A percentile compares a stretch with the other conserved stretches of the same genome.
Evolutionary conservation across 2,329 filamentous ascomycete species (phyloP).

Genomic region (Ophiostoma ips): DNA sequence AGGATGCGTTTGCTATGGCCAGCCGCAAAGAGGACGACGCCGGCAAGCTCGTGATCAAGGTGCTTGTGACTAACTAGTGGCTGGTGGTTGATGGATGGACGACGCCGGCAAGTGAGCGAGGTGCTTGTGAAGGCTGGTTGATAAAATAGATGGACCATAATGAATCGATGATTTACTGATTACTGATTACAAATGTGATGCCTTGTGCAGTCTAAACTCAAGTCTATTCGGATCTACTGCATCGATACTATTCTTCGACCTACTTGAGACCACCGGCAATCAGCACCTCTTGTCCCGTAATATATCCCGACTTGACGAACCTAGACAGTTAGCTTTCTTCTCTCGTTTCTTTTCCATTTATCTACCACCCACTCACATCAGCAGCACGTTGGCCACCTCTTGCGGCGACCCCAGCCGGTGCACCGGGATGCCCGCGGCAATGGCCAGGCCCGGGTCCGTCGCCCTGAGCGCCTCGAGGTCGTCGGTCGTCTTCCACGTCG

Average conservation of each 20-base stretch:
- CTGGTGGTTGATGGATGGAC: too few species aligned
- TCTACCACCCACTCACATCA: too few species aligned
- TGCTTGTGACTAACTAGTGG: conserved; percentile 33
- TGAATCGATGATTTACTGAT: not conserved
- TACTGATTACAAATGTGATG: not conserved
- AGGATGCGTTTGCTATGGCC: conserved; percentile 60
- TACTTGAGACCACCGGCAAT: conserved; percentile 4
- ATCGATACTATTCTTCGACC: too few species aligned
- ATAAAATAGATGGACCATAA: not conserved
- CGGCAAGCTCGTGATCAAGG: conserved; percentile 61
- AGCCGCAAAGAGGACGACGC: conserved; percentile 54
- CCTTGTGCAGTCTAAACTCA: not conserved
- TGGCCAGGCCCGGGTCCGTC: conserved; percentile 5
- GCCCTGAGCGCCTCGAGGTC: conserved; percentile 6
- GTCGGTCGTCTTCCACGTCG: not conserved
- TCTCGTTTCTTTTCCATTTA: too few species aligned
- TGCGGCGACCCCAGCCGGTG: conserved; percentile 5
- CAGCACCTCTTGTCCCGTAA: conserved; percentile 5
- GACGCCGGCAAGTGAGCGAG: too few species aligned
- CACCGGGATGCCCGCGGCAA: conserved; percentile 3
- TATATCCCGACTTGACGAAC: conserved; percentile 6
- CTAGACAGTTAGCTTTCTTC: too few species aligned
- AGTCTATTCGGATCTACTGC: not conserved
- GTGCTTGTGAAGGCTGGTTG: not conserved
- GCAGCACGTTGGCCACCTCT: conserved; percentile 6